Base-by-base conservation (phyloP, 2,329 filamentous ascomycete species). In the Sporothrix protearum region DNA sequence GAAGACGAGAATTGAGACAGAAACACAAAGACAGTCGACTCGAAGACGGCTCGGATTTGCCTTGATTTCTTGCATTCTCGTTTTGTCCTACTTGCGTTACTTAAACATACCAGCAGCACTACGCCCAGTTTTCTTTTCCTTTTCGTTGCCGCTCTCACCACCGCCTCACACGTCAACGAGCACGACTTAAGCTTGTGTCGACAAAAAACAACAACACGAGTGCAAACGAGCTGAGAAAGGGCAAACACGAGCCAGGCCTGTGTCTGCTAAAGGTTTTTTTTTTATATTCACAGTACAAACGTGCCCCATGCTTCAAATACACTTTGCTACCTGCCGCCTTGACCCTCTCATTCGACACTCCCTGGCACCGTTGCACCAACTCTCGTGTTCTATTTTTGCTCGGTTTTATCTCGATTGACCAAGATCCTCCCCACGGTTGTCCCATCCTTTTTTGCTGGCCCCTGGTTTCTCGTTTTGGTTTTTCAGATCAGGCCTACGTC, bases 31-130 rank as follows among this genome's bases (percentile, higher is more conserved):
- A 39, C 47, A 39, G 30, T 51, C 64, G 47, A 68, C 42, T 47
- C 63, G 42, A 53, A 53, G 9, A 68, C 64, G 22, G 42, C 39
- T 49, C 25, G 25, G 22, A 22, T 22, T 49, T n/a, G 64, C 25
- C 45, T 25, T 53, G 45, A 10, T 25, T 45, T 16, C 59, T 42
- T 64, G 59, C 22, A 45, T 64, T 28, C 12, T 45, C 36, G 36
- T 45, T 45, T 49, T 39, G 64, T 68, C 5, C 28, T 28, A 68
- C 64, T 68, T 16, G n/a, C 19, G 45, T 68, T 68, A 39, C 64
- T 14, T 47, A 68, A 53, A 36, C 8, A 49, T 49, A 66, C 61
- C 61, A n/a, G 16, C 28, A 36, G 9, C 45, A 4, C 4, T 8
- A 36, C 3, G 33, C 8, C 33, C 25, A 1, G 45, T 45, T 22